Conservation (phyloP, 805 yeast genomes). For the Komagataella kurtzmanii region DNA sequence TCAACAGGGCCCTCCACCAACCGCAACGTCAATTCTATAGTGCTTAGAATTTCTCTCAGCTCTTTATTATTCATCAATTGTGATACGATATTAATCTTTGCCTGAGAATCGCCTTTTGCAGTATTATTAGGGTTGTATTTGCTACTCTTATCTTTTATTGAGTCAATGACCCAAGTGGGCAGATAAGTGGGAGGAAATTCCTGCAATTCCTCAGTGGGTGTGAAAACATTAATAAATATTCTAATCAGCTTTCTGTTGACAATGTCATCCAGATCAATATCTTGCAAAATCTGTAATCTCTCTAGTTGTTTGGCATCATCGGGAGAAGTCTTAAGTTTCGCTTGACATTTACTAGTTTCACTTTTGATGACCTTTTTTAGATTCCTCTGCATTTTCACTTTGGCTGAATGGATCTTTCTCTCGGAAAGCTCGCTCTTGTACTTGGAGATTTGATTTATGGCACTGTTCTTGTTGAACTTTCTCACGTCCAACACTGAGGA, state of each 20-base stretch:
- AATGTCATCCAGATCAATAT: slow-evolving; percentile 2
- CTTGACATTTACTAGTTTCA: slow-evolving; percentile 4
- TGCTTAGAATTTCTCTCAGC: slow-evolving; percentile 18
- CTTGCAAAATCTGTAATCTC: slow-evolving; percentile 2
- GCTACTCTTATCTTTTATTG: slow-evolving; percentile 16
- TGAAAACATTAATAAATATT: slow-evolving; percentile 11
- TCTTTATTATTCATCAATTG: slow-evolving; percentile 29
- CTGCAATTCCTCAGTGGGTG: slow-evolving; percentile 17
- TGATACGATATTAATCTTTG: slow-evolving; percentile 32
- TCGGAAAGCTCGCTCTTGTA: slow-evolving; percentile 31
- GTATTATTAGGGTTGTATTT: slow-evolving; percentile 33
- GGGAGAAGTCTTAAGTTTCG: slow-evolving; percentile 3
- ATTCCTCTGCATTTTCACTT: slow-evolving; percentile 25
- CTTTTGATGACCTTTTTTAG: slow-evolving; percentile 15
- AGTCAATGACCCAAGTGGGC: slow-evolving; percentile 16
- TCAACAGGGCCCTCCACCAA: slow-evolving; percentile 14
- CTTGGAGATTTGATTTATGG: slow-evolving; percentile 26
- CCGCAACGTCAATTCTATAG: slow-evolving; percentile 12
- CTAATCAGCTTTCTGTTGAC: slow-evolving; percentile 7
- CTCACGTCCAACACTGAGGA: slow-evolving; percentile 15
- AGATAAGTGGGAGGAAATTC: slow-evolving; percentile 22
- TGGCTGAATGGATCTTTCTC: slow-evolving; percentile 34
- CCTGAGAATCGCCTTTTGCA: slow-evolving; percentile 25
- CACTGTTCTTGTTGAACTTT: slow-evolving; percentile 28
- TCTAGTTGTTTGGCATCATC: slow-evolving; percentile 6